Conservation (phyloP, 306 rosid genomes). For the Medicago lupulina region DNA sequence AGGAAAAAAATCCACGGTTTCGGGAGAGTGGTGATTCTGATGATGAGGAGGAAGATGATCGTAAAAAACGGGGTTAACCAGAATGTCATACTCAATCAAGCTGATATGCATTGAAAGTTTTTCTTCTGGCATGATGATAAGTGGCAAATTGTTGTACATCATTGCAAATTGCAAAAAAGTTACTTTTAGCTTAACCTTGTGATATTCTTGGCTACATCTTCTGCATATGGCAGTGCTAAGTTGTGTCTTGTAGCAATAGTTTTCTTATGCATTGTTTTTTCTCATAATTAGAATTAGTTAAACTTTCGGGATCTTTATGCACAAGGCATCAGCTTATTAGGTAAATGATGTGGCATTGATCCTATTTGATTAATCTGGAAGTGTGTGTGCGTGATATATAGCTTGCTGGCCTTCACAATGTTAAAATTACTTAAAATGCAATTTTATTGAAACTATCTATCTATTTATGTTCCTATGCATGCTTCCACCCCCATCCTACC, state of each 20-base stretch:
- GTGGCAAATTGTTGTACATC: conserved; percentile 40
- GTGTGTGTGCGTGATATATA: not conserved
- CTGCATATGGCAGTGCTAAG: conserved; percentile 15
- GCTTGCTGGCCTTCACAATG: not conserved
- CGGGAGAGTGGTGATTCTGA: conserved; percentile 99
- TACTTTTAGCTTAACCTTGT: conserved; percentile 19
- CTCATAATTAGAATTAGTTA: conserved; percentile 3
- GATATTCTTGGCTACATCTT: conserved; percentile 36
- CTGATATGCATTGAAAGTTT: conserved; percentile 11
- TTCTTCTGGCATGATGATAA: conserved; percentile 24
- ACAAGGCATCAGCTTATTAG: conserved; percentile 13
- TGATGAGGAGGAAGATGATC: conserved; percentile 90
- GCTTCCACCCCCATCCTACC: too few species aligned
- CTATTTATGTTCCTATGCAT: too few species aligned
- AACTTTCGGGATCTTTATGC: not conserved
- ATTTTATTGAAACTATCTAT: too few species aligned
- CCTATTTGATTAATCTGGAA: conserved; percentile 10
- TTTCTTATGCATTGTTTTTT: not conserved
- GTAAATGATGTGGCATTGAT: not conserved
- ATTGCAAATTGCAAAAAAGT: conserved; percentile 19
- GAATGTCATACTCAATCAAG: conserved; percentile 17
- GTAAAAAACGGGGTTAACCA: conserved; percentile 58
- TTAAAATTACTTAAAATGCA: not conserved
- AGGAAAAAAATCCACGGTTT: conserved; percentile 98
- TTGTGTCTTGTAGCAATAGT: not conserved